phyloP scores from a whole-genome alignment of 2,329 filamentous ascomycete genomes.

The Scedosporium apiospermum region DNA sequence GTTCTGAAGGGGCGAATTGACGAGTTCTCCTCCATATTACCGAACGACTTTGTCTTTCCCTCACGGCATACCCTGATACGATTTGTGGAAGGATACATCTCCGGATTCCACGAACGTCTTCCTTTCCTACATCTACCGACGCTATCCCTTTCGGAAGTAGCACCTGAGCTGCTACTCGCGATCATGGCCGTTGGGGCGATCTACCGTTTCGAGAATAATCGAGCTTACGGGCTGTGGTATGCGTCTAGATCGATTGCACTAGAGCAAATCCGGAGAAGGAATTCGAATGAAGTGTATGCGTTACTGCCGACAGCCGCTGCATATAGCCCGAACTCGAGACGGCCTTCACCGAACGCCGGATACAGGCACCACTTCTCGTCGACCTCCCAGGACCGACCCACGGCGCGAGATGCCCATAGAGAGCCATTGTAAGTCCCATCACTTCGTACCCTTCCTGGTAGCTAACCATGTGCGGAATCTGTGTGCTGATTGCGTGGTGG shows the following conservation, averaged over 20 bases:
- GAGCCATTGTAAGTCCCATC: conserved; percentile 44
- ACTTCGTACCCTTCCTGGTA: neutral
- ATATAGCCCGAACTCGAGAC: conserved; percentile 50
- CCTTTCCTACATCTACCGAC: conserved; percentile 60
- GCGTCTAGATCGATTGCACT: conserved; percentile 47
- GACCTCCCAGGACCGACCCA: conserved; percentile 45
- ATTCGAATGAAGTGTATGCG: conserved; percentile 47
- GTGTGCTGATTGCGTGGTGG: neutral
- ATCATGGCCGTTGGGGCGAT: conserved; percentile 59
- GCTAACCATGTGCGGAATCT: neutral
- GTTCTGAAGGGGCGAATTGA: conserved; percentile 49
- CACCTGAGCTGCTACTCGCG: conserved; percentile 58
- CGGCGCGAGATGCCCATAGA: conserved; percentile 48
- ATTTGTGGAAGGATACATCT: conserved; percentile 62
- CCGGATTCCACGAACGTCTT: conserved; percentile 51
- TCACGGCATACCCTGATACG: conserved; percentile 59
- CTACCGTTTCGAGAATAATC: conserved; percentile 52
- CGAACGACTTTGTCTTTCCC: conserved; percentile 56
- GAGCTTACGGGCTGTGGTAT: conserved; percentile 52
- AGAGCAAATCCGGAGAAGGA: conserved; percentile 48
- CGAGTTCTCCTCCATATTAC: conserved; percentile 51
- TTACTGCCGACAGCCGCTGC: conserved; percentile 46
- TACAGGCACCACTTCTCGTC: conserved; percentile 51
- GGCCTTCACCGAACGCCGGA: conserved; percentile 46
- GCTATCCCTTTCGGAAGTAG: conserved; percentile 51